A percentile compares a stretch with the other conserved stretches of the same genome.
Evolutionary conservation across 2,329 filamentous ascomycete species (phyloP).

Genomic region (Venturia asperata): DNA sequence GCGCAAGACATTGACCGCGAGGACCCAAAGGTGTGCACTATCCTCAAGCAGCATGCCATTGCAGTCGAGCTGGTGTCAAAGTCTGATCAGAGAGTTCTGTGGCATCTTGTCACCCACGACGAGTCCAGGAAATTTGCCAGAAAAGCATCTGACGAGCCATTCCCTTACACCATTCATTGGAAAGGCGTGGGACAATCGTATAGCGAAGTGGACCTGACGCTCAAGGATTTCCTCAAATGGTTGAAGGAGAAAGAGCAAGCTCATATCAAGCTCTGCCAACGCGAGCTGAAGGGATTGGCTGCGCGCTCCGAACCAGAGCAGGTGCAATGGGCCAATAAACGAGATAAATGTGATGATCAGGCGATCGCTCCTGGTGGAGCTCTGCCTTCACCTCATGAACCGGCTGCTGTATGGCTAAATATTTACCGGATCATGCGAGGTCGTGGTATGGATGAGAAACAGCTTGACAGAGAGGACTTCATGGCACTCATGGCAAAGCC

Average conservation of each 20-base stretch:
- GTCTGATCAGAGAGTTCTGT: not conserved
- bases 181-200: not conserved
- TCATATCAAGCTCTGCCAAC: not conserved
- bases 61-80: not conserved
- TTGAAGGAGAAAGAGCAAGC: slow-evolving; percentile 3
- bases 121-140: not conserved
- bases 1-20: not conserved
- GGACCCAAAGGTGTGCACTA: not conserved
- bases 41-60: not conserved
- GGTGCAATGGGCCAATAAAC: not conserved
- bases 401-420: not conserved
- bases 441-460: not conserved
- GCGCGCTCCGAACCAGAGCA: not conserved
- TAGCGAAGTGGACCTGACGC: not conserved
- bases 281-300: not conserved
- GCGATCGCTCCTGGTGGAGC: too few species aligned
- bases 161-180: not conserved
- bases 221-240: not conserved
- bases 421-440: not conserved
- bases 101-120: not conserved
- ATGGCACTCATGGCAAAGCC: slow-evolving; percentile 8
- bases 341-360: not conserved
- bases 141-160: not conserved
- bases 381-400: not conserved
- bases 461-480: not conserved